Percentiles rank a stretch among this genome's conserved stretches.
Conservation (phyloP, 345 rosid species). For the Gossypium mustelinum region DNA sequence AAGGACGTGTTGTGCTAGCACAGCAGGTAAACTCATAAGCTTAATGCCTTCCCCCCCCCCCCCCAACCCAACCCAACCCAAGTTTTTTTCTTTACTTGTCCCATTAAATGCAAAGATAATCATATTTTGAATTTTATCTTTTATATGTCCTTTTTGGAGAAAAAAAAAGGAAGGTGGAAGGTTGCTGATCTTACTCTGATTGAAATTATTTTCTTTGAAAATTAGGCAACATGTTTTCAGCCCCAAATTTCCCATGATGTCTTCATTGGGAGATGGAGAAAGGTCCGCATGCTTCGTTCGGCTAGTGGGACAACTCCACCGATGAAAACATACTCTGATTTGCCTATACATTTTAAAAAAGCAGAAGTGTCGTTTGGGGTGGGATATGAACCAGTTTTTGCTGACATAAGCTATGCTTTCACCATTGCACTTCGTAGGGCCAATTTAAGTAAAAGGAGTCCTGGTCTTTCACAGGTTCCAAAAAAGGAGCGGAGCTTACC, state of each 20-base stretch:
- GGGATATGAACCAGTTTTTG: conserved; percentile 90
- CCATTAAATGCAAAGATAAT: not conserved
- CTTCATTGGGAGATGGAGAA: conserved; percentile 95
- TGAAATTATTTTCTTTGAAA: conserved; percentile 29
- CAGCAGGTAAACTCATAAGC: conserved; percentile 64
- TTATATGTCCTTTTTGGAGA: not conserved
- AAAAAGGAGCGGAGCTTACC: conserved; percentile 93
- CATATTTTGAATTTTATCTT: not conserved
- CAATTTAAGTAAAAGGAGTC: conserved; percentile 68
- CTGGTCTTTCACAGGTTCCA: conserved; percentile 46
- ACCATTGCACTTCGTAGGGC: conserved; percentile 98
- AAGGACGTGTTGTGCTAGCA: conserved; percentile 82
- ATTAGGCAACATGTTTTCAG: conserved; percentile 90
- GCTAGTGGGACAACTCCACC: conserved; percentile 97
- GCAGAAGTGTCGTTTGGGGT: conserved; percentile 85
- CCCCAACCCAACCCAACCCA: not conserved
- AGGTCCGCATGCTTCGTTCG: conserved; percentile 85
- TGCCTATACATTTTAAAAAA: conserved; percentile 74
- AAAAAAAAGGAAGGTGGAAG: not conserved
- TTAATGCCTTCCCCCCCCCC: not conserved
- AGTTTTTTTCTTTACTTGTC: conserved; percentile 10
- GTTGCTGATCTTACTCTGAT: conserved; percentile 4
- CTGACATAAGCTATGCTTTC: conserved; percentile 94
- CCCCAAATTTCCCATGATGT: conserved; percentile 88
- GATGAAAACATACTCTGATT: conserved; percentile 75